These are phyloP conservation scores for Eremochloa ophiuroides DNA, from an alignment of 176 grass and related monocot species.

Conservation along the genomic window DNA sequence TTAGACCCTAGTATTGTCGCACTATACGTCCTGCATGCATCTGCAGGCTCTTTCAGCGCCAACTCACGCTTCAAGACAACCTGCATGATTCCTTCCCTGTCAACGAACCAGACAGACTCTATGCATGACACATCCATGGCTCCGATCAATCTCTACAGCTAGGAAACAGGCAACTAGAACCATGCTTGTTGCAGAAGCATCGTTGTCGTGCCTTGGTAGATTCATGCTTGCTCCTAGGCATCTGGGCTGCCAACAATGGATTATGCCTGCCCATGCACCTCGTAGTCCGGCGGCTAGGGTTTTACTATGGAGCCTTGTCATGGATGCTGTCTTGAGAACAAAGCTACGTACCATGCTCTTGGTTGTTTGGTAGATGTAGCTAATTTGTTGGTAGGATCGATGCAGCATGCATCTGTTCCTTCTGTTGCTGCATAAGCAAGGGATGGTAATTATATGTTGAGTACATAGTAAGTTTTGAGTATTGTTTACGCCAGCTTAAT, in stretches of 20 bases:
- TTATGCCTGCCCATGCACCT: conserved; percentile 31
- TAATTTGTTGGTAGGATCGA: conserved; percentile 28
- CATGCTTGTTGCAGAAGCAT: conserved; percentile 41
- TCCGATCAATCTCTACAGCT: neutral
- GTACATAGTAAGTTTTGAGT: conserved; percentile 16
- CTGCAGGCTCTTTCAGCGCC: neutral
- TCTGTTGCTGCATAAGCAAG: conserved; percentile 19
- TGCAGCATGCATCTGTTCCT: neutral
- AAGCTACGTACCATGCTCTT: conserved; percentile 36
- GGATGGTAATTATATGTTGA: neutral
- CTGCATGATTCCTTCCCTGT: conserved; percentile 18
- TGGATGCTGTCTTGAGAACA: conserved; percentile 41
- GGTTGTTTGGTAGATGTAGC: conserved; percentile 23
- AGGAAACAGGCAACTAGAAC: conserved; percentile 23
- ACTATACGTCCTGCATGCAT: conserved; percentile 9
- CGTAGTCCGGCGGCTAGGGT: conserved; percentile 39
- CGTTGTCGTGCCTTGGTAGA: conserved; percentile 27
- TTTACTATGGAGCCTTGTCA: conserved; percentile 40
- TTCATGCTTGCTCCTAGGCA: conserved; percentile 12
- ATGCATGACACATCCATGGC: neutral
- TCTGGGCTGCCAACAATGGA: conserved; percentile 24
- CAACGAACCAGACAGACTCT: neutral
- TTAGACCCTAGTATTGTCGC: conserved; percentile 18
- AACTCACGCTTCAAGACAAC: neutral
- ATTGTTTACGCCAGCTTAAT: conserved; percentile 1